Percentiles rank a stretch among this genome's conserved stretches.
Evolutionary conservation across 768 basidiomycete genomes (phyloP).

Genomic region (Gelatoporia subvermispora): DNA sequence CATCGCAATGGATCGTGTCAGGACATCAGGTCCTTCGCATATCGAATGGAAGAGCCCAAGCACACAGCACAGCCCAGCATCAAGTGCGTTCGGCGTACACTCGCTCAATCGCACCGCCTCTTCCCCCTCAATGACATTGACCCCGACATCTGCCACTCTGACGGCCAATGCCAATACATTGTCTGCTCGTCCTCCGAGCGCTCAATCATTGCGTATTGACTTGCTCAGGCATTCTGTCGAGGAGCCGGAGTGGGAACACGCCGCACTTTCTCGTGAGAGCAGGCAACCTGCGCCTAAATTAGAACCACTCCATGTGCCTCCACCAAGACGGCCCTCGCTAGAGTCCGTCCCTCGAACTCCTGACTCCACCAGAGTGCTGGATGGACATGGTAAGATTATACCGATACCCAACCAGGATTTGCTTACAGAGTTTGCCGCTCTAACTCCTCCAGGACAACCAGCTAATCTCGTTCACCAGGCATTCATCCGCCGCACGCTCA

Average conservation of each 20-base stretch:
- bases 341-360: constrained; percentile 20
- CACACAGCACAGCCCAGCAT: neutral
- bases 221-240: constrained; percentile 4
- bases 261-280: constrained; percentile 5
- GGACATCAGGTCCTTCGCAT: constrained; percentile 12
- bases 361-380: constrained; percentile 25
- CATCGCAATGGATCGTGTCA: neutral
- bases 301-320: constrained; percentile 58
- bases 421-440: constrained; percentile 25
- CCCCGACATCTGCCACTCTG: constrained; percentile 2
- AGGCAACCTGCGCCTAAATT: constrained; percentile 59
- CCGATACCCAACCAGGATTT: constrained; percentile 12
- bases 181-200: constrained; percentile 11
- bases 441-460: constrained; percentile 2
- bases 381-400: constrained; percentile 11
- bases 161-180: constrained; percentile 3
- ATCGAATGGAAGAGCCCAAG: constrained; percentile 17
- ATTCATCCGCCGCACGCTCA: constrained; percentile 61
- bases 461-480: constrained; percentile 29
- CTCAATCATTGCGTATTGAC: constrained; percentile 6
- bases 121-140: neutral
- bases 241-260: constrained; percentile 12
- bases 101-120: neutral
- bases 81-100: neutral
- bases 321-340: constrained; percentile 32